These are phyloP conservation scores for Tulasnella calospora DNA, from an alignment of 768 basidiomycete genomes.

Conservation along the genomic window DNA sequence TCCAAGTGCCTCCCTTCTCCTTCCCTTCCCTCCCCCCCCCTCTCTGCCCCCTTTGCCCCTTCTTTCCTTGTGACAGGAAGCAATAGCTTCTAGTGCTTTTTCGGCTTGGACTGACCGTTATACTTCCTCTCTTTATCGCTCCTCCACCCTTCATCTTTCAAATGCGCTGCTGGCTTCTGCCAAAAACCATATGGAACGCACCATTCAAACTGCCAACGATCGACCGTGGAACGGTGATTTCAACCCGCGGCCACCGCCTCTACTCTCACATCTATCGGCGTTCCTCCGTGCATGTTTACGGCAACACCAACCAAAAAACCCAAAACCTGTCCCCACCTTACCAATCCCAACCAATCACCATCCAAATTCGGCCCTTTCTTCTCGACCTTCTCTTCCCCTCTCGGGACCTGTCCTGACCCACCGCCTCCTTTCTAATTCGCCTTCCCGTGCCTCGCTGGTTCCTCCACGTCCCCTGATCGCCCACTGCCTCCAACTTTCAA, in stretches of 20 bases:
- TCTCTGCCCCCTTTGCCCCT: not conserved
- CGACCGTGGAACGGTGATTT: not conserved
- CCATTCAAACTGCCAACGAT: too few relatives aligned
- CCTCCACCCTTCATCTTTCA: not conserved
- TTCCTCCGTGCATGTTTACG: not conserved
- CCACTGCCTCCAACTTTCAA: not conserved
- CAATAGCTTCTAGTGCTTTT: not conserved
- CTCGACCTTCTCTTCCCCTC: not conserved
- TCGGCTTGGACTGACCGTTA: not conserved
- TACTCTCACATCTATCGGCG: not conserved
- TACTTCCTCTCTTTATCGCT: not conserved
- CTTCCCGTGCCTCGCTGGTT: not conserved
- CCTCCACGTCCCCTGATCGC: not conserved
- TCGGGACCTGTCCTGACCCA: not conserved
- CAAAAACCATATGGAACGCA: too few relatives aligned
- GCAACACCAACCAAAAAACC: not conserved
- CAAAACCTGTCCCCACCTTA: too few relatives aligned
- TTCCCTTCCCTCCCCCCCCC: not conserved
- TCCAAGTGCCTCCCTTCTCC: not conserved
- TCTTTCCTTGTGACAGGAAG: not conserved
- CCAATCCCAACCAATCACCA: not conserved
- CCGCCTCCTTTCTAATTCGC: not conserved
- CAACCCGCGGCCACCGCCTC: not conserved
- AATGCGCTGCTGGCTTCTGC: not conserved
- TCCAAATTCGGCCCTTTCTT: not conserved